Evolutionary conservation across 2,329 filamentous ascomycete species (phyloP), one percentile per base, ranked within the genome.

Genomic region (Diplodia corticola): DNA sequence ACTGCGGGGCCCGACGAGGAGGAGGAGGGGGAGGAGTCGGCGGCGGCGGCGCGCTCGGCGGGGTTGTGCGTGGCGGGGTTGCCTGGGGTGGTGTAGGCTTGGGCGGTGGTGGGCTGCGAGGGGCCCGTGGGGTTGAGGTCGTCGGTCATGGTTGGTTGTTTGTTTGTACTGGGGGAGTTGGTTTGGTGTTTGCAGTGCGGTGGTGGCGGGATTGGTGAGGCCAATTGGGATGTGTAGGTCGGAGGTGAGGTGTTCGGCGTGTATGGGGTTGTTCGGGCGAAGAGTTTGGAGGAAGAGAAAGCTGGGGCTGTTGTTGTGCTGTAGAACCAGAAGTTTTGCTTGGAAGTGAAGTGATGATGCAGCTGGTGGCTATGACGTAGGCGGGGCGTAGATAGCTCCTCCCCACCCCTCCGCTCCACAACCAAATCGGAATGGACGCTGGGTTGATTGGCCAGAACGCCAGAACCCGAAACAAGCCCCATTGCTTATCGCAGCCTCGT

Each of bases 21-120:
- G 69, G 76, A 72, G 64, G 77, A 68, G 6, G 71, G 63, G n/a
- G 79, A 74, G 67, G 81, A 78, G 63, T 70, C 65, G 5, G 72
- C 63, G 5, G 79, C 71, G 59, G 75, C 69, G 1, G 68, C 54
- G 46, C 73, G 60, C 68, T 84, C 81, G 57, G 73, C 66, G 12
- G 80, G 79, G 67, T 78, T 75, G 66, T 80, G 79, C 26, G 75
- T 70, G n/a, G 74, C 78, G 37, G 81, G 77, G 71, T 84, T 84
- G 69, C 78, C 79, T 2, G 78, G 72, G 2, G 80, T 81, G 13
- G 77, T 77, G 77, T 84, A 84, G 63, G 79, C 81, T 70, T 81
- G 74, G 67, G 77, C 64, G 33, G 75, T 73, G 55, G 76, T 74
- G 20, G 82, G 82, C 70, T 84, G 81, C 30, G 80, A 78, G 30